These are phyloP conservation scores for Warburgia ugandensis DNA, from an alignment of 164 flowering plant species.

Conservation along the genomic window DNA sequence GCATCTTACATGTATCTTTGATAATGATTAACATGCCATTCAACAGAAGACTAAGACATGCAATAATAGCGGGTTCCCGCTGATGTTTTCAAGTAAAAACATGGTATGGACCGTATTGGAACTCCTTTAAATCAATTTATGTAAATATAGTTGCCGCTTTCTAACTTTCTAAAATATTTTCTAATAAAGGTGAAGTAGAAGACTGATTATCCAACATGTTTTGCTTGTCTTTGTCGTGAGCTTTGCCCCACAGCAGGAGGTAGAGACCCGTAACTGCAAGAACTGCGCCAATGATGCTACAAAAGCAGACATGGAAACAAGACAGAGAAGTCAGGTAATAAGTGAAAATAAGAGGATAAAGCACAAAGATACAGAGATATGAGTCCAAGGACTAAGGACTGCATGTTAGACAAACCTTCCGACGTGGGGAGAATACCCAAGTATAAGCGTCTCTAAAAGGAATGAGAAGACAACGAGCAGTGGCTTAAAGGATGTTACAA, in stretches of 20 bases:
- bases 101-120: too few relatives aligned
- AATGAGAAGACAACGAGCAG: slow-evolving; percentile 18
- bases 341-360: not conserved
- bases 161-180: too few relatives aligned
- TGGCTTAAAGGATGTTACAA: slow-evolving; percentile 15
- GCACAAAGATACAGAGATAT: not conserved
- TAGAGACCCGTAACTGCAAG: slow-evolving; percentile 15
- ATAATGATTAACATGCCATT: too few relatives aligned
- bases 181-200: not conserved
- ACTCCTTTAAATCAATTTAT: too few relatives aligned
- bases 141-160: too few relatives aligned
- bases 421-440: not conserved
- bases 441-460: slow-evolving; percentile 14
- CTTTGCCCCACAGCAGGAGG: slow-evolving; percentile 23
- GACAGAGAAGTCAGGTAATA: not conserved
- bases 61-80: too few relatives aligned
- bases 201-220: not conserved
- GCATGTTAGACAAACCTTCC: slow-evolving; percentile 9
- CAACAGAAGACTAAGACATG: too few relatives aligned
- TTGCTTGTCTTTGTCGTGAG: slow-evolving; percentile 7
- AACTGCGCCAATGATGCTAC: slow-evolving; percentile 17
- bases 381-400: too few relatives aligned
- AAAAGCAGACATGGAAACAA: not conserved
- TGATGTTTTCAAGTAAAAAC: too few relatives aligned
- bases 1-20: too few relatives aligned